phyloP scores from a whole-genome alignment of 805 yeast genomes.

The Lachancea waltii region DNA sequence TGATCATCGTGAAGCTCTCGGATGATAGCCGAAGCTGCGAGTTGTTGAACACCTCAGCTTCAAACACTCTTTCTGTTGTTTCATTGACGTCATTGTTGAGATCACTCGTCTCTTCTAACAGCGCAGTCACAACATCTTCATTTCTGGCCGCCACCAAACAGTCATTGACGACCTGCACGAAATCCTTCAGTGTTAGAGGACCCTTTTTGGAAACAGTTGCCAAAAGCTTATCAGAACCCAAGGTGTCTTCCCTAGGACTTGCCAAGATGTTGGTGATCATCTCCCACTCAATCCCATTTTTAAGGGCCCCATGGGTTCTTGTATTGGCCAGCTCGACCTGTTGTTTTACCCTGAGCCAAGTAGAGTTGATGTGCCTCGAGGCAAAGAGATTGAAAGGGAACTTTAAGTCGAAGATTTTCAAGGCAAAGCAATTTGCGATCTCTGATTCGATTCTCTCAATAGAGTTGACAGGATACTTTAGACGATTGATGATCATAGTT shows the following conservation, averaged over 20 bases:
- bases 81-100: constrained; percentile 20
- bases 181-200: constrained; percentile 15
- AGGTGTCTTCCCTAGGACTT: constrained; percentile 20
- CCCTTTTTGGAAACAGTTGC: constrained; percentile 14
- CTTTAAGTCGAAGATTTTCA: constrained; percentile 18
- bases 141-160: constrained; percentile 10
- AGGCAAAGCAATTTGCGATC: constrained; percentile 21
- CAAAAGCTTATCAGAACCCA: constrained; percentile 23
- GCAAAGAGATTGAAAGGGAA: constrained; percentile 15
- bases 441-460: constrained; percentile 19
- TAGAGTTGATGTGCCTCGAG: constrained; percentile 9
- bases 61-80: constrained; percentile 21
- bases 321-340: constrained; percentile 18
- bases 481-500: constrained; percentile 15
- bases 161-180: constrained; percentile 12
- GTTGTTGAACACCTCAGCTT: constrained; percentile 19
- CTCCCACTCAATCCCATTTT: constrained; percentile 21
- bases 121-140: constrained; percentile 9
- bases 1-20: constrained; percentile 13
- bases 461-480: constrained; percentile 16
- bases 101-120: constrained; percentile 17
- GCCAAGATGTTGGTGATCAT: constrained; percentile 25
- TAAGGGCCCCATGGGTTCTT: constrained; percentile 26
- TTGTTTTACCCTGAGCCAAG: constrained; percentile 18
- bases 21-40: constrained; percentile 14